A percentile compares a stretch with the other conserved stretches of the same genome.
phyloP scores from a whole-genome alignment of 345 rosid species.

The Lepidium africanum region DNA sequence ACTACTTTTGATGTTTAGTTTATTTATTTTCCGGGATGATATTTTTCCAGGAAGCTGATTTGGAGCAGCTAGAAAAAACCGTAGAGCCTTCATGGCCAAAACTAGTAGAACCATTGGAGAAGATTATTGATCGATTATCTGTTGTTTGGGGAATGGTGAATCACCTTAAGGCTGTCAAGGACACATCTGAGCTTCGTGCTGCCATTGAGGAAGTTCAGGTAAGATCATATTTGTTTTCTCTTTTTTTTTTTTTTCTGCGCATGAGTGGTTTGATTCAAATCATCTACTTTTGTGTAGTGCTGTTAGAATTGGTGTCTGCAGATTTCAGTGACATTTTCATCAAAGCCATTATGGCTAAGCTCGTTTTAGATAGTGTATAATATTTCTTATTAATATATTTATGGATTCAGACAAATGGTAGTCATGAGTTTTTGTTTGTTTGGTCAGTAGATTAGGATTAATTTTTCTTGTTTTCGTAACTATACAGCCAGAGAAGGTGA shows the following conservation, averaged over 20 bases:
- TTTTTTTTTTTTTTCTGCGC: background rate
- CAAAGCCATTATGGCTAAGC: background rate
- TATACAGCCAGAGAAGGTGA: constrained; percentile 30
- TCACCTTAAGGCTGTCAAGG: constrained; percentile 87
- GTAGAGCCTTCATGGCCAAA: constrained; percentile 85
- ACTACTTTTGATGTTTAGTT: background rate
- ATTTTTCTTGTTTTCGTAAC: background rate
- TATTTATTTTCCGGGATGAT: background rate
- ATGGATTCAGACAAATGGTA: background rate
- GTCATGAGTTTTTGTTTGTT: background rate
- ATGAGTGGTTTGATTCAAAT: background rate
- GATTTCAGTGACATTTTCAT: background rate
- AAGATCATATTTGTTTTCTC: background rate
- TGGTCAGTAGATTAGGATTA: background rate
- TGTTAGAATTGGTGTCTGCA: background rate
- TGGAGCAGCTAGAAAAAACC: constrained; percentile 63
- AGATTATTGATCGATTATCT: constrained; percentile 51
- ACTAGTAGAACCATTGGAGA: constrained; percentile 91
- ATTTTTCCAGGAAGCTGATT: constrained; percentile 48
- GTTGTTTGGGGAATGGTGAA: constrained; percentile 76
- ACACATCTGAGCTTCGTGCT: constrained; percentile 74
- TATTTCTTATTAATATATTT: background rate
- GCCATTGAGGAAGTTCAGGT: constrained; percentile 98
- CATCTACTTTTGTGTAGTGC: background rate
- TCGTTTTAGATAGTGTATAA: background rate